Percentiles rank a stretch among this genome's conserved stretches.
phyloP scores from a whole-genome alignment of 176 grass and related monocot species.

The Bromus sterilis region DNA sequence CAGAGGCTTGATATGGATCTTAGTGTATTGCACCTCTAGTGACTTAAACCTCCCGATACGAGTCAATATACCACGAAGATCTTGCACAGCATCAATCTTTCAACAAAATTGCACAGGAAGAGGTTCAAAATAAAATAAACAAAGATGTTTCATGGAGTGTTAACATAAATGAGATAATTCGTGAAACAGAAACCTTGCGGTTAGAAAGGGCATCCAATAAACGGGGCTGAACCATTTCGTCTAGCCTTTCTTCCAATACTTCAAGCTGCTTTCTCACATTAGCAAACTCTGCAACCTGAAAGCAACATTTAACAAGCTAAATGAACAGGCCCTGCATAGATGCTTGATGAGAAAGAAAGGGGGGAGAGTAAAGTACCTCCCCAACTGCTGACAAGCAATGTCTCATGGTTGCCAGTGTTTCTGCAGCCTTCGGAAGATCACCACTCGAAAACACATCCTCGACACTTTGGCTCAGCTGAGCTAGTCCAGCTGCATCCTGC shows the following conservation, averaged over 20 bases:
- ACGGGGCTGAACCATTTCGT: slow-evolving; percentile 95
- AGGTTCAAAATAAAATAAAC: slow-evolving; percentile 26
- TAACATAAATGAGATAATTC: not conserved
- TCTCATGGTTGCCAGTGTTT: slow-evolving; percentile 97
- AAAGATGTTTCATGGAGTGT: not conserved
- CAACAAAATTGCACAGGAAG: slow-evolving; percentile 14
- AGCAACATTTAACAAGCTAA: slow-evolving; percentile 23
- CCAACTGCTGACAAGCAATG: slow-evolving; percentile 99
- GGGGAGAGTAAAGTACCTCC: slow-evolving; percentile 39
- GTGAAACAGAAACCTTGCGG: slow-evolving; percentile 62
- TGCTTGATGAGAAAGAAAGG: not conserved
- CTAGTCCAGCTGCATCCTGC: slow-evolving; percentile 95
- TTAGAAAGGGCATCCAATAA: slow-evolving; percentile 83
- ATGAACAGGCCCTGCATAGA: not conserved
- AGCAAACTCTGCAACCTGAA: slow-evolving; percentile 97
- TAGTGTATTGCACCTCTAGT: slow-evolving; percentile 85
- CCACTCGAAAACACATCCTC: slow-evolving; percentile 99
- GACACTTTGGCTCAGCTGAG: slow-evolving; percentile 89
- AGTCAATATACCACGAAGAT: slow-evolving; percentile 78
- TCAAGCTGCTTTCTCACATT: slow-evolving; percentile 98
- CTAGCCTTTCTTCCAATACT: slow-evolving; percentile 91
- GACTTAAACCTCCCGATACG: slow-evolving; percentile 96
- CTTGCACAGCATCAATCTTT: slow-evolving; percentile 87
- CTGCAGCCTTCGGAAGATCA: slow-evolving; percentile 85
- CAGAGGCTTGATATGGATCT: slow-evolving; percentile 82